Evolutionary conservation across 345 rosid genomes (phyloP).

Genomic region (Syzygium aqueum): DNA sequence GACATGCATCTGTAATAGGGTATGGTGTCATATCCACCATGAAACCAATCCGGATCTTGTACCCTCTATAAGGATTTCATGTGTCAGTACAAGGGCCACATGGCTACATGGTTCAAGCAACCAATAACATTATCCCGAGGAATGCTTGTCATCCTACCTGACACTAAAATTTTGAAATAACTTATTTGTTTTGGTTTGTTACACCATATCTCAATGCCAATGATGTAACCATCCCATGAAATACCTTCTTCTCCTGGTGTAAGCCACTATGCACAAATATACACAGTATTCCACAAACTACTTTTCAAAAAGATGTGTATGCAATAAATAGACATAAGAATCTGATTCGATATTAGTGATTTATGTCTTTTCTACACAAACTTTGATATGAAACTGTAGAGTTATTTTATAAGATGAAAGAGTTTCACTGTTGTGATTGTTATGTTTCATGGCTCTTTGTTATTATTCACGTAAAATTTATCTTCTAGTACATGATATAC

Average conservation of each 20-base stretch:
- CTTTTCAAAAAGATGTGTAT: not conserved
- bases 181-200: not conserved
- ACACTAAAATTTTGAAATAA: not conserved
- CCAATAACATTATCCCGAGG: not conserved
- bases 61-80: not conserved
- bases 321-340: not conserved
- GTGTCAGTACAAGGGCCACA: not conserved
- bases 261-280: not conserved
- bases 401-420: not conserved
- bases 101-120: not conserved
- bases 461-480: not conserved
- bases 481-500: not conserved
- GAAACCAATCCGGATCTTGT: not conserved
- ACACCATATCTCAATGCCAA: not conserved
- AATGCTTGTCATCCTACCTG: not conserved
- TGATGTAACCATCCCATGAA: not conserved
- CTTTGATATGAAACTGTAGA: not conserved
- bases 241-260: not conserved
- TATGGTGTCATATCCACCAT: not conserved
- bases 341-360: not conserved
- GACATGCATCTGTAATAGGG: not conserved
- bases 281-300: not conserved
- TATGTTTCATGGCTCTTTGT: not conserved
- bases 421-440: not conserved
- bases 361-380: not conserved